These are phyloP conservation scores for Solanum boliviense DNA, from an alignment of 257 asterid genomes.

Conservation along the genomic window DNA sequence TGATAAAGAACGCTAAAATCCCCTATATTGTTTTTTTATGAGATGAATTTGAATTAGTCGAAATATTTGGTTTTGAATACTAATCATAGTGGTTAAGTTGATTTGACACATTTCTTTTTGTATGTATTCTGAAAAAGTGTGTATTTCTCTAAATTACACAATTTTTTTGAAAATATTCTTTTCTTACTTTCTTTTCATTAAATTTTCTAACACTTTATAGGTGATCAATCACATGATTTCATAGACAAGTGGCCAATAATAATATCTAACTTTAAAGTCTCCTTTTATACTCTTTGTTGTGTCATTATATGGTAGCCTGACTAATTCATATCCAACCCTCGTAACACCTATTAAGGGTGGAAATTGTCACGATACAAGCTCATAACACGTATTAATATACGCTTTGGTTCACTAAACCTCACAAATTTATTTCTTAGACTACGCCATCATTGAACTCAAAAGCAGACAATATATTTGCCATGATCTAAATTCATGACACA, in stretches of 20 bases:
- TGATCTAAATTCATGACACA: background rate
- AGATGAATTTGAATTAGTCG: accelerated
- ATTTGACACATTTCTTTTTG: background rate
- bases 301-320: background rate
- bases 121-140: background rate
- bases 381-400: background rate
- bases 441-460: background rate
- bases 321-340: background rate
- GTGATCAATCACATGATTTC: background rate
- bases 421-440: background rate
- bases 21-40: background rate
- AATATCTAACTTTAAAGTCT: background rate
- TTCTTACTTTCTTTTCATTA: background rate
- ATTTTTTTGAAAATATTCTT: background rate
- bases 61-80: background rate
- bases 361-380: accelerated
- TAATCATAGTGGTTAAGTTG: background rate
- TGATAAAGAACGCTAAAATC: background rate
- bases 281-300: background rate
- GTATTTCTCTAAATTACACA: background rate
- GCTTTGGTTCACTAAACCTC: background rate
- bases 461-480: background rate
- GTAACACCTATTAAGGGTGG: accelerated
- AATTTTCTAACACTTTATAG: background rate
- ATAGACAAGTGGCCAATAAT: background rate